Percentiles rank a stretch among this genome's conserved stretches.
Conservation (phyloP, 208 protist species). For the Acanthamoeba quina region DNA sequence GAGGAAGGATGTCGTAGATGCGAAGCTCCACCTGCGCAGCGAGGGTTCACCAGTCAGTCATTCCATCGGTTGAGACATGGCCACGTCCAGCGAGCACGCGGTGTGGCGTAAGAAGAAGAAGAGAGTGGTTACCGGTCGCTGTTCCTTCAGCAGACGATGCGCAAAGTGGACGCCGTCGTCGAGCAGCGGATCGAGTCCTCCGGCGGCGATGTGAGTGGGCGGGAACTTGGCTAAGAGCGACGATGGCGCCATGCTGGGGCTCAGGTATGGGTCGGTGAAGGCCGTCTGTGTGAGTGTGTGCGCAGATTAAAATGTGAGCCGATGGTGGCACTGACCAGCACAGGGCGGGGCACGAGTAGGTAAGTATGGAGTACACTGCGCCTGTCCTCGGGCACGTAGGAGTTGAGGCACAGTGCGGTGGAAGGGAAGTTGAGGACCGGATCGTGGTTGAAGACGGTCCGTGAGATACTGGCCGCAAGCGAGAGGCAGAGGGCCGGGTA, state of each 20-base stretch:
- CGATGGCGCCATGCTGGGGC: constrained; percentile 24
- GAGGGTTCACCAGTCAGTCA: neutral
- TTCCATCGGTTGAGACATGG: too few species aligned
- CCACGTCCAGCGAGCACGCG: too few species aligned
- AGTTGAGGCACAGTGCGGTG: neutral
- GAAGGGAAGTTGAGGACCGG: constrained; percentile 50
- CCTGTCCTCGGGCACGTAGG: constrained; percentile 10
- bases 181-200: constrained; percentile 35
- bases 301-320: neutral
- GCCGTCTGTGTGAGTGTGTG: neutral
- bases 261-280: neutral
- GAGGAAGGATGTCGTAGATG: constrained; percentile 9
- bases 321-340: neutral
- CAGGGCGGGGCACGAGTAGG: neutral
- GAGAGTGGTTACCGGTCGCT: neutral
- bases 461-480: neutral
- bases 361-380: neutral
- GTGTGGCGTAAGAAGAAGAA: neutral
- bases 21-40: neutral
- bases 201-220: neutral
- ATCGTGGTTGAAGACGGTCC: neutral
- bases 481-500: constrained; percentile 40
- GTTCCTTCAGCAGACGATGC: constrained; percentile 5
- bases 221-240: constrained; percentile 38
- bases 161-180: neutral